A percentile compares a stretch with the other conserved stretches of the same genome.
Conservation (phyloP, 768 basidiomycete genomes). For the Cantharellus anzutake region DNA sequence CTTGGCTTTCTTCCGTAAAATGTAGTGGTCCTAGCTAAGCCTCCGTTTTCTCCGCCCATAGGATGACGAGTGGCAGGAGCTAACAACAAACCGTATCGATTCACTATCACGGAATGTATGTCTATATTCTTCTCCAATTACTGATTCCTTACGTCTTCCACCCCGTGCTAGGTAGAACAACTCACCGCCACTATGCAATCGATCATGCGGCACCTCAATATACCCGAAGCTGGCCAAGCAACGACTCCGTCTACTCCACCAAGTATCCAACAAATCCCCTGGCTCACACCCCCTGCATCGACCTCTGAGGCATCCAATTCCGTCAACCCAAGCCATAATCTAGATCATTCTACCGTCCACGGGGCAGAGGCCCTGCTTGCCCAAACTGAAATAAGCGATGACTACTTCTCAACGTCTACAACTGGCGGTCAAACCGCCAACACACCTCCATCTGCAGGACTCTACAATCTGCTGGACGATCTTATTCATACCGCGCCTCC, state of each 20-base stretch:
- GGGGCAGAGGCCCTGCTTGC: slow-evolving; percentile 1
- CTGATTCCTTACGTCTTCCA: not conserved
- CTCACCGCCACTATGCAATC: not conserved
- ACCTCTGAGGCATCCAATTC: not conserved
- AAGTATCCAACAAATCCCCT: not conserved
- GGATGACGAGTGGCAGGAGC: slow-evolving; percentile 1
- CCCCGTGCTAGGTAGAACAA: not conserved
- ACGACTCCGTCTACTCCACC: not conserved
- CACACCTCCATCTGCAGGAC: not conserved
- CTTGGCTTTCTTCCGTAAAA: not conserved
- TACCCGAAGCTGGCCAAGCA: not conserved
- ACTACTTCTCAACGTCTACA: not conserved
- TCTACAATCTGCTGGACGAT: not conserved
- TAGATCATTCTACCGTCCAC: not conserved
- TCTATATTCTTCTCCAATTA: not conserved
- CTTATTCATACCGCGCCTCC: not conserved
- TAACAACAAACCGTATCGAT: not conserved
- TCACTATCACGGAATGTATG: not conserved
- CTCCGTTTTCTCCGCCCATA: not conserved
- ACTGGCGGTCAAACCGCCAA: not conserved
- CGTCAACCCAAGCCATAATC: not conserved
- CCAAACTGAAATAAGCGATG: not conserved
- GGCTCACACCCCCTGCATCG: not conserved
- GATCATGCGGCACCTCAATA: not conserved
- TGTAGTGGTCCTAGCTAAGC: not conserved